These are phyloP conservation scores for Starmerella ratchasimensis DNA, from an alignment of 805 yeast species.

Conservation along the genomic window DNA sequence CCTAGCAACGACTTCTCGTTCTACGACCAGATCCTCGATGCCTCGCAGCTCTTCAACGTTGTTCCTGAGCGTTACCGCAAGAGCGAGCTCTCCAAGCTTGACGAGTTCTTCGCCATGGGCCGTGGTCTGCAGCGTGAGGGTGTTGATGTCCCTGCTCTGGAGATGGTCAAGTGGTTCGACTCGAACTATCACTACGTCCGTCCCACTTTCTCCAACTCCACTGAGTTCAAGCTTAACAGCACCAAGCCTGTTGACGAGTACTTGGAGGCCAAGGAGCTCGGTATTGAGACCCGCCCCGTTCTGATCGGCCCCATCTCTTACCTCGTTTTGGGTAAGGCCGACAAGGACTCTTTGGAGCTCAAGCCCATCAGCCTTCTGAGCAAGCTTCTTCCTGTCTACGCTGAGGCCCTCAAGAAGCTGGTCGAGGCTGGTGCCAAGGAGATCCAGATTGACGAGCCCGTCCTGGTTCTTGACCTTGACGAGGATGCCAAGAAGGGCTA, in stretches of 20 bases:
- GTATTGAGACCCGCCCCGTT: slow-evolving; percentile 96
- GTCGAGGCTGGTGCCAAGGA: slow-evolving; percentile 88
- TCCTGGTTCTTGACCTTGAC: slow-evolving; percentile 85
- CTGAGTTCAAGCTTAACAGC: slow-evolving; percentile 91
- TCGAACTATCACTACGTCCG: slow-evolving; percentile 99
- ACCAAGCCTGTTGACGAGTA: slow-evolving; percentile 94
- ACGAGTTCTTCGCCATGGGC: slow-evolving; percentile 97
- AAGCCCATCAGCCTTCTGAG: slow-evolving; percentile 83
- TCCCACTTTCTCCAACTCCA: slow-evolving; percentile 94
- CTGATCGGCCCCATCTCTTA: slow-evolving; percentile 92
- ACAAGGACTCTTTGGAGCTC: slow-evolving; percentile 90
- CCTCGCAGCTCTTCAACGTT: slow-evolving; percentile 83
- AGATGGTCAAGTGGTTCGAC: slow-evolving; percentile 99
- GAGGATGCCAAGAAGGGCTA: slow-evolving; percentile 69
- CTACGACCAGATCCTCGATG: slow-evolving; percentile 94
- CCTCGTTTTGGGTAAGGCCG: slow-evolving; percentile 93
- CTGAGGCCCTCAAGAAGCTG: slow-evolving; percentile 73
- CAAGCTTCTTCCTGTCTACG: slow-evolving; percentile 86
- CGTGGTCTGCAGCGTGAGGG: slow-evolving; percentile 98
- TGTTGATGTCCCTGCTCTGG: slow-evolving; percentile 93
- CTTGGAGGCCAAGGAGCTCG: slow-evolving; percentile 93
- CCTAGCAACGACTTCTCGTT: slow-evolving; percentile 96
- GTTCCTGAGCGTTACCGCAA: slow-evolving; percentile 95
- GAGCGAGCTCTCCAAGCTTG: slow-evolving; percentile 76
- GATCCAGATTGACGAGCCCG: slow-evolving; percentile 97